Conservation (phyloP, 305 asterid genomes). For the Solanum aculeatissimum region DNA sequence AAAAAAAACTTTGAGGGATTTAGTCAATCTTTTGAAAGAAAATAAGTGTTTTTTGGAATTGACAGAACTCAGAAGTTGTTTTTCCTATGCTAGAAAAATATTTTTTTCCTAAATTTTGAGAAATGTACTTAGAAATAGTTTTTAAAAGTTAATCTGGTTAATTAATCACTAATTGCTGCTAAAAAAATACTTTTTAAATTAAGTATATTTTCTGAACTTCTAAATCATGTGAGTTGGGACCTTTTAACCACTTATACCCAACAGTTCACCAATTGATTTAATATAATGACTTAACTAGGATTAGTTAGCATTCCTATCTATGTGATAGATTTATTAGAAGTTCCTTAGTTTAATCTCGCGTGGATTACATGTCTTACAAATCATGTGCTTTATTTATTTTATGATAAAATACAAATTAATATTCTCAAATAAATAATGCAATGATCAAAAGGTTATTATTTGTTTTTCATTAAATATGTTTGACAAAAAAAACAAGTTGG, state of each 20-base stretch:
- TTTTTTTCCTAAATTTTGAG: no score
- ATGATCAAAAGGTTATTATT: not conserved
- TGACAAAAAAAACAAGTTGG: not conserved
- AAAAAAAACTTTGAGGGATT: not conserved
- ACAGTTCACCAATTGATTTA: not conserved
- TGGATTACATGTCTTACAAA: not conserved
- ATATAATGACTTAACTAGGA: not conserved
- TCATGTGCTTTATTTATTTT: not conserved
- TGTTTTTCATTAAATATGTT: not conserved
- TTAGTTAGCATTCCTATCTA: not conserved
- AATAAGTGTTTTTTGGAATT: not conserved
- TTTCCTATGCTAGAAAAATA: no score
- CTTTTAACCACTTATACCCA: not conserved
- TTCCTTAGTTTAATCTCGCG: not conserved
- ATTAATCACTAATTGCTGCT: not conserved
- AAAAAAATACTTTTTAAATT: not conserved
- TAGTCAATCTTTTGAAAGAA: not conserved
- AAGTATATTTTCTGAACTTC: not conserved
- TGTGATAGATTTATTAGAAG: not conserved
- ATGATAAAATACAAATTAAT: not conserved
- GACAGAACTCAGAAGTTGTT: no score
- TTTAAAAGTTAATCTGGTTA: not conserved
- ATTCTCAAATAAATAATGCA: not conserved
- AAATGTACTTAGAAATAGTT: no score
- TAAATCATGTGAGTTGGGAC: not conserved